These are phyloP conservation scores for Cyberlindnera xylosilytica DNA, from an alignment of 805 yeast genomes.

Conservation along the genomic window DNA sequence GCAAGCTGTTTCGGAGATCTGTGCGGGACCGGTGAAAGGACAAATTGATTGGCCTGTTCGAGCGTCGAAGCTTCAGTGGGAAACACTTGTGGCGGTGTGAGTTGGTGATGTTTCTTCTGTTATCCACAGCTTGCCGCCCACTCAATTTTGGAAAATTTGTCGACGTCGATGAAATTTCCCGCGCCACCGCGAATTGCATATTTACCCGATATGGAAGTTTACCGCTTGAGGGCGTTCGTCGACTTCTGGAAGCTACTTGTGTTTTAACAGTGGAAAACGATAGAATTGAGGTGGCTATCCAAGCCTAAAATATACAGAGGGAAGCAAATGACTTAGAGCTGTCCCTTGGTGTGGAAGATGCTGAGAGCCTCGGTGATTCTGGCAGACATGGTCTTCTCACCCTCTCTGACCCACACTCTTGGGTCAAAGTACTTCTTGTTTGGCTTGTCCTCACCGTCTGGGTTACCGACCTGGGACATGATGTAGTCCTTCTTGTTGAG, in stretches of 20 bases:
- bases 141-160: conserved; percentile 14
- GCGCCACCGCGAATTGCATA: conserved; percentile 3
- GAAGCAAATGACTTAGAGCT: conserved; percentile 37
- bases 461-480: conserved; percentile 91
- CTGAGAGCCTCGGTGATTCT: conserved; percentile 83
- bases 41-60: background rate
- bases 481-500: conserved; percentile 95
- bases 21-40: background rate
- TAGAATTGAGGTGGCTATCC: background rate
- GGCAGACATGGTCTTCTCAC: conserved; percentile 95
- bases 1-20: background rate
- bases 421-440: conserved; percentile 99
- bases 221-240: background rate
- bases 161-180: conserved; percentile 11
- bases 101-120: background rate
- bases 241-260: too few species aligned
- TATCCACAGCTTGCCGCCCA: background rate
- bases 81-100: background rate
- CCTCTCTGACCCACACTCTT: conserved; percentile 99
- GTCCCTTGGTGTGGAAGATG: conserved; percentile 78
- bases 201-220: conserved; percentile 2
- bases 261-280: background rate
- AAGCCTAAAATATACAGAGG: background rate
- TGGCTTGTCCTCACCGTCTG: conserved; percentile 98
- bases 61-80: background rate